phyloP scores from a whole-genome alignment of 2,329 filamentous ascomycete species.

The Arachnopeziza araneosa region DNA sequence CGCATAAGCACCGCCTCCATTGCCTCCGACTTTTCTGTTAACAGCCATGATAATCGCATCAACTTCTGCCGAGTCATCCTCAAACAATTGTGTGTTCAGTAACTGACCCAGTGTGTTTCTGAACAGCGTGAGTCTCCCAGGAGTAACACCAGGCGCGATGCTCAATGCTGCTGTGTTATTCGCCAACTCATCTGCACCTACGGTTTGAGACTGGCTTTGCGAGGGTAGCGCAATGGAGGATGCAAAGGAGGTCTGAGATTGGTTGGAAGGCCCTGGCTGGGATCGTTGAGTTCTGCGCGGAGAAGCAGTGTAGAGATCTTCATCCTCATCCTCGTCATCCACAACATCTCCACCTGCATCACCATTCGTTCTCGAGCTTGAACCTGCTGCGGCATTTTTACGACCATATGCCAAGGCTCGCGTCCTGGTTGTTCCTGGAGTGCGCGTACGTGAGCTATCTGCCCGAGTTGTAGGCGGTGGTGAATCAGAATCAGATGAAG shows the following conservation, averaged over 20 bases:
- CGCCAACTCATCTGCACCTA: slow-evolving; percentile 26
- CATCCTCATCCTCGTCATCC: slow-evolving; percentile 34
- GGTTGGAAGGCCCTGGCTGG: slow-evolving; percentile 8
- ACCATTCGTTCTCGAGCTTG: slow-evolving; percentile 15
- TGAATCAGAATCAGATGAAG: slow-evolving; percentile 37
- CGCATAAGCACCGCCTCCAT: slow-evolving; percentile 56
- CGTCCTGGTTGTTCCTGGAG: slow-evolving; percentile 31
- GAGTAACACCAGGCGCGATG: slow-evolving; percentile 31
- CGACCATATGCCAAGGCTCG: slow-evolving; percentile 26
- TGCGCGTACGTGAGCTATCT: slow-evolving; percentile 29
- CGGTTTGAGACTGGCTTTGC: slow-evolving; percentile 23
- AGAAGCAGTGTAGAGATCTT: slow-evolving; percentile 32
- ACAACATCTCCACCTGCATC: slow-evolving; percentile 18
- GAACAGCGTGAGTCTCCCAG: slow-evolving; percentile 67
- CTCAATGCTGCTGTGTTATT: slow-evolving; percentile 23
- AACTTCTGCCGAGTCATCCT: slow-evolving; percentile 75
- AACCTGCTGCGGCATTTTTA: slow-evolving; percentile 23
- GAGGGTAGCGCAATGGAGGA: slow-evolving; percentile 32
- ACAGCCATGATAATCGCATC: slow-evolving; percentile 71
- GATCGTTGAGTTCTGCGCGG: slow-evolving; percentile 21
- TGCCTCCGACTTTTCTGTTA: slow-evolving; percentile 60
- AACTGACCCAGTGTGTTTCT: slow-evolving; percentile 76
- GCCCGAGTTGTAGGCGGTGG: slow-evolving; percentile 24
- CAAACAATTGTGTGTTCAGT: slow-evolving; percentile 76
- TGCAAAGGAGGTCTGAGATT: slow-evolving; percentile 35